These are phyloP conservation scores for Colletotrichum liriopes DNA, from an alignment of 2,329 filamentous ascomycete species.

Conservation along the genomic window DNA sequence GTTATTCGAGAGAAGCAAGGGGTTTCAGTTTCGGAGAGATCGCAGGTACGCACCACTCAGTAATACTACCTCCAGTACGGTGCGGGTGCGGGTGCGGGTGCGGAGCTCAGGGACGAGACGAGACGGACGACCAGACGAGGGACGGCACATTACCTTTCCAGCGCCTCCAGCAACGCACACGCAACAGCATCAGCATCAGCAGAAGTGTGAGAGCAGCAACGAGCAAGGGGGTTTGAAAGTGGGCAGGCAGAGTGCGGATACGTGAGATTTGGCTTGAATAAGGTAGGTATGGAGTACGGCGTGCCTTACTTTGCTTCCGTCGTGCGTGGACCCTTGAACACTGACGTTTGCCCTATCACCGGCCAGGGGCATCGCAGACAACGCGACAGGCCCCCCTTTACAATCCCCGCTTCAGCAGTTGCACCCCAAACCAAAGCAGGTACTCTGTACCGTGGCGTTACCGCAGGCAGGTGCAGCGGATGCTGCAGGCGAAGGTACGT, in stretches of 20 bases:
- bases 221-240: conserved; percentile 7
- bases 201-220: neutral
- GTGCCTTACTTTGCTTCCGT: conserved; percentile 24
- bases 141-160: conserved; percentile 9
- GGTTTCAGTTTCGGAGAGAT: conserved; percentile 44
- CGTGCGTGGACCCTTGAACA: conserved; percentile 42
- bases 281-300: conserved; percentile 30
- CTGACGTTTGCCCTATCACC: conserved; percentile 26
- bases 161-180: conserved; percentile 4
- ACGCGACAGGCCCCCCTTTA: neutral
- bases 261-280: conserved; percentile 18
- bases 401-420: conserved; percentile 11
- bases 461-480: neutral
- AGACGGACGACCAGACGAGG: conserved; percentile 8
- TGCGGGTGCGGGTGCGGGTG: conserved; percentile 27
- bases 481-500: conserved; percentile 21
- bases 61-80: neutral
- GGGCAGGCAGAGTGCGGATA: conserved; percentile 13
- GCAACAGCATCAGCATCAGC: neutral
- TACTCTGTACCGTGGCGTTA: conserved; percentile 11
- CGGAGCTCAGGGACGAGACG: conserved; percentile 36
- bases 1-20: conserved; percentile 42
- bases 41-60: conserved; percentile 24
- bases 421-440: neutral
- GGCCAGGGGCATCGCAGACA: conserved; percentile 31